Evolutionary conservation across 208 protist species (phyloP).

Genomic region (Wallacemonas sp.): DNA sequence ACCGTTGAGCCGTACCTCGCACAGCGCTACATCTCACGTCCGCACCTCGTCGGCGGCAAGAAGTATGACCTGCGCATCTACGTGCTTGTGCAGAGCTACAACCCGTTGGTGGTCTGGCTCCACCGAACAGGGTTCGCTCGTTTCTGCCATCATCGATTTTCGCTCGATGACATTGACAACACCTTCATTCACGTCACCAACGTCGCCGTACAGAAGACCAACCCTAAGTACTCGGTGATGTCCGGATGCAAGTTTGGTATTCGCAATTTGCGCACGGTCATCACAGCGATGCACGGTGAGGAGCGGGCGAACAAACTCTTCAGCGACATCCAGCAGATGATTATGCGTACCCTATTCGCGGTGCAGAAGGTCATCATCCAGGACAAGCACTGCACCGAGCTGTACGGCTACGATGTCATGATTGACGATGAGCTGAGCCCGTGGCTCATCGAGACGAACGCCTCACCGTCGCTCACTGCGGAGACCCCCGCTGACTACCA

Average conservation of each 20-base stretch:
- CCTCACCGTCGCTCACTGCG: constrained; percentile 90
- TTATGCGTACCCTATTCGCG: constrained; percentile 78
- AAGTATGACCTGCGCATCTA: constrained; percentile 96
- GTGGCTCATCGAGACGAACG: constrained; percentile 92
- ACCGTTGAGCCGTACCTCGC: constrained; percentile 83
- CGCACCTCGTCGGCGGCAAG: constrained; percentile 90
- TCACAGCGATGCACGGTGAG: constrained; percentile 86
- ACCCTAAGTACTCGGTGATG: constrained; percentile 87
- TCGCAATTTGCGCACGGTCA: constrained; percentile 66
- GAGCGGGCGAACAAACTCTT: constrained; percentile 88
- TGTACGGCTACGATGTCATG: constrained; percentile 94
- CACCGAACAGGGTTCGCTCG: constrained; percentile 91
- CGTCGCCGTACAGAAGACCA: constrained; percentile 96
- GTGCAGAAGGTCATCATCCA: constrained; percentile 80
- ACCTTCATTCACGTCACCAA: constrained; percentile 97
- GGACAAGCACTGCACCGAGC: constrained; percentile 88
- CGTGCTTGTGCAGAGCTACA: constrained; percentile 83
- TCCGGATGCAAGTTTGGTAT: constrained; percentile 87
- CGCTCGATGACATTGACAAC: constrained; percentile 89
- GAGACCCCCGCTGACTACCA: constrained; percentile 94
- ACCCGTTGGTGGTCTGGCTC: constrained; percentile 88
- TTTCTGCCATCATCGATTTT: constrained; percentile 93
- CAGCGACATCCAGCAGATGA: constrained; percentile 92
- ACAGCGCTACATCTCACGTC: constrained; percentile 91
- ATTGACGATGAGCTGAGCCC: constrained; percentile 82